Evolutionary conservation across 73 alveolate genomes (phyloP).

Genomic region (Breviolum minutum): DNA sequence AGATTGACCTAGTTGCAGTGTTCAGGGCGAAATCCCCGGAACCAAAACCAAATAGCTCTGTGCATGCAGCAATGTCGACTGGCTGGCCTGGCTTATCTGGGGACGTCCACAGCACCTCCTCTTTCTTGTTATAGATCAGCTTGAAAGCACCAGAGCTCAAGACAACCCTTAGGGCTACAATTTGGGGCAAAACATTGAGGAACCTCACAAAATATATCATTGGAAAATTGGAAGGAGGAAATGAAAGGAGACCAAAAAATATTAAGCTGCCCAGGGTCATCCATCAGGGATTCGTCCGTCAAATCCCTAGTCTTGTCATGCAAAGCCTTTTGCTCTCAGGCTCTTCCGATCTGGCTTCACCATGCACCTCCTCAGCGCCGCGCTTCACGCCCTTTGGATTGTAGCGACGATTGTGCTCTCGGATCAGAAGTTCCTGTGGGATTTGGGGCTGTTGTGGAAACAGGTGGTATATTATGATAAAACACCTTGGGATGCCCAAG

Average conservation of each 20-base stretch:
- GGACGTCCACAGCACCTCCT: background rate
- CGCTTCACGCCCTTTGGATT: constrained; percentile 20
- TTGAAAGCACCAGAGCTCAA: constrained; percentile 2
- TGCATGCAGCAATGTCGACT: background rate
- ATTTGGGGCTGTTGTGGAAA: too few species aligned
- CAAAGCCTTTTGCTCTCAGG: background rate
- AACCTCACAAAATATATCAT: background rate
- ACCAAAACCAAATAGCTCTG: background rate
- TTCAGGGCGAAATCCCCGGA: background rate
- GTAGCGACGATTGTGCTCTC: background rate
- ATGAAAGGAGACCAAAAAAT: background rate
- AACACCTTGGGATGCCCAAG: too few species aligned
- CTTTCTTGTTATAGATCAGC: background rate
- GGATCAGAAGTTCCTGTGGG: background rate
- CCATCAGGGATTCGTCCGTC: background rate
- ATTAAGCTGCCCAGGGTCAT: background rate
- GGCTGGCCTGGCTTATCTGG: background rate
- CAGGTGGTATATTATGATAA: too few species aligned
- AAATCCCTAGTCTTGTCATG: background rate
- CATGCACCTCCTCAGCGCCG: background rate
- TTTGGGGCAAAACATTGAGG: background rate
- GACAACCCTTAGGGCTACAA: background rate
- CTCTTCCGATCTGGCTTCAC: background rate
- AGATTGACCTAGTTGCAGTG: background rate
- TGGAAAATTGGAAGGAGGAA: background rate